Evolutionary conservation across 2,329 filamentous ascomycete species (phyloP), one percentile per base, ranked within the genome.

Genomic region (Pseudohalonectria lignicola): DNA sequence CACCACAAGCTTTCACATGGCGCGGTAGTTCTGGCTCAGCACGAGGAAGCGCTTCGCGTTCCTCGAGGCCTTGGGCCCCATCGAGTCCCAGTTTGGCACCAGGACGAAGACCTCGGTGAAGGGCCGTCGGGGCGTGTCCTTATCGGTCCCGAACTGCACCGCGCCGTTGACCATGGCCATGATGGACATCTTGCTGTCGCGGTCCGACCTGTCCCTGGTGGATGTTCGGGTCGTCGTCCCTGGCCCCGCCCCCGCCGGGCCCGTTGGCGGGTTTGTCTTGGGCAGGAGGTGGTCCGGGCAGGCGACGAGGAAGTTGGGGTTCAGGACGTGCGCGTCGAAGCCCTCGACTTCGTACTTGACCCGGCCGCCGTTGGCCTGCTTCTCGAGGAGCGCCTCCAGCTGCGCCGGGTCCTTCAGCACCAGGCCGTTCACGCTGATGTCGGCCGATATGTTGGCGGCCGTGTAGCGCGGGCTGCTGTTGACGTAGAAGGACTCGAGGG

Each of bases 51-150:
- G 66, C 52, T 69, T 72, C 38, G 67, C 50, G 2, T 67, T 67
- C 42, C 69, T 68, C 3, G 68, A 57, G 26, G 72, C 67, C 45
- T 74, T 76, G 39, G 62, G 61, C 4, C 61, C 64, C 46, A 70
- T 63, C 1, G 67, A 60, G 45, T 79, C 73, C 73, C 76, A 71
- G 59, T 86, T 85, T 7, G 87, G 86, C 28, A 90, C 82, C 39
- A 94, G 65, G 18, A 93, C 73, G 54, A 94, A 81, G 1, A 73
- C 80, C 57, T 94, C 87, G 50, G 77, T 82, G 56, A 94, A 94
- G 26, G 75, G 76, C 47, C 76, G 76, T 55, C 76, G 71, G 12
- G 71, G 71, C 12, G 74, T 72, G 21, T 79, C 74, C 47, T 69
- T 69, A 41, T 67, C 70, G 42, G 75, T 72, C 35, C 79, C 79